These are phyloP conservation scores for Termitomyces sp. DNA, from an alignment of 768 basidiomycete species.

Conservation along the genomic window DNA sequence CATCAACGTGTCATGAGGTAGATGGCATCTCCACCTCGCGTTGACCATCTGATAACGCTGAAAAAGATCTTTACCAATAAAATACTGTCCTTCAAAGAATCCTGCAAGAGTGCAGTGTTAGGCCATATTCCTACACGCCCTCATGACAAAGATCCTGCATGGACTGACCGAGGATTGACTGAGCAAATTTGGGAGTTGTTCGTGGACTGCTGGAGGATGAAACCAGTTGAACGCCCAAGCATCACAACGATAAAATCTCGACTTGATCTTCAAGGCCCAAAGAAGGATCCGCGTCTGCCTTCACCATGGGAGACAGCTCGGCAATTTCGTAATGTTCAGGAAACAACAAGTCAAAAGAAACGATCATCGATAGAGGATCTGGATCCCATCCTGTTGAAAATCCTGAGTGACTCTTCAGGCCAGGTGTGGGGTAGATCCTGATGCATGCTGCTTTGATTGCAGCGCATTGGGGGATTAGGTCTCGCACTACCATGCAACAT, in stretches of 20 bases:
- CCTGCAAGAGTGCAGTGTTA: too few species aligned
- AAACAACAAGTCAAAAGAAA: neutral
- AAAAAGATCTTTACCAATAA: conserved; percentile 19
- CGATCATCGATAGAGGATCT: neutral
- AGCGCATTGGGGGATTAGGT: too few species aligned
- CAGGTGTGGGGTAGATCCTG: neutral
- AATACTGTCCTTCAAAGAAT: conserved; percentile 15
- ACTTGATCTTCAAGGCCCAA: neutral
- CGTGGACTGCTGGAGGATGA: conserved; percentile 18
- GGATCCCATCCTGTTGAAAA: neutral
- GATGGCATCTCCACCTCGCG: neutral
- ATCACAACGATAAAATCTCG: neutral
- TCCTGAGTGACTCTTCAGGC: neutral
- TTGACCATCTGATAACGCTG: neutral
- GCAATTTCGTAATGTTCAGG: neutral
- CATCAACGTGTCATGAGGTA: conserved; percentile 23
- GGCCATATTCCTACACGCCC: conserved; percentile 16
- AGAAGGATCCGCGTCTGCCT: neutral
- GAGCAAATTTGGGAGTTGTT: conserved; percentile 17
- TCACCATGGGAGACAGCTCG: neutral
- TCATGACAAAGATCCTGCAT: conserved; percentile 1
- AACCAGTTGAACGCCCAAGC: conserved; percentile 15
- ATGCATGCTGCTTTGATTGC: too few species aligned
- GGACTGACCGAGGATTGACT: conserved; percentile 12
- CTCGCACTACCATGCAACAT: too few species aligned